Conservation (phyloP, 2,329 filamentous ascomycete genomes). For the Pyrenochaeta sp. region DNA sequence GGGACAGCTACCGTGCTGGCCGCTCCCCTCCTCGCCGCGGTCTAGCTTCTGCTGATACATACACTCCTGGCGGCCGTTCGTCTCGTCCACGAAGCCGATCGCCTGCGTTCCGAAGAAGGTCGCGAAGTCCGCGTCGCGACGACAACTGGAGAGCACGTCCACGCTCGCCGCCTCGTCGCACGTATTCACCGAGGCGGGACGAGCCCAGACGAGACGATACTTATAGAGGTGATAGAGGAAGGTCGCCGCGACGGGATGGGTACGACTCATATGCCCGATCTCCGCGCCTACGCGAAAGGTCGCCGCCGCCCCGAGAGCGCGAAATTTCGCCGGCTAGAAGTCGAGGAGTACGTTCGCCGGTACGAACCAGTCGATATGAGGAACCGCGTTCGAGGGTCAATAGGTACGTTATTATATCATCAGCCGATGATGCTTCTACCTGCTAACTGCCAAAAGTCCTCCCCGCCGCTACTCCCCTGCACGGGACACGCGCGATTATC, state of each 20-base stretch:
- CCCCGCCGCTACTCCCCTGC: conserved; percentile 54
- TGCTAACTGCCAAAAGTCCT: conserved; percentile 32
- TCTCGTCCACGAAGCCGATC: conserved; percentile 51
- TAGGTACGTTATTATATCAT: conserved; percentile 32
- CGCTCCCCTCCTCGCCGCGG: conserved; percentile 48
- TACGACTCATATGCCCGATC: conserved; percentile 52
- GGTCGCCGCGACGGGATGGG: conserved; percentile 53
- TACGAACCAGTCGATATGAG: conserved; percentile 54
- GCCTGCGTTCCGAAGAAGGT: conserved; percentile 50
- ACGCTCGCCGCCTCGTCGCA: conserved; percentile 59
- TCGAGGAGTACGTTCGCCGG: conserved; percentile 55
- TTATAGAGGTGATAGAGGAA: conserved; percentile 47
- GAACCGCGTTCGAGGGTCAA: conserved; percentile 52
- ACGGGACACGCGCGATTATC: conserved; percentile 56
- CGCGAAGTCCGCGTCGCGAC: conserved; percentile 51
- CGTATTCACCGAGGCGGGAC: conserved; percentile 50
- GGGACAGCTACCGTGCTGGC: conserved; percentile 48
- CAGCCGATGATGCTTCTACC: not conserved
- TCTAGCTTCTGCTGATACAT: conserved; percentile 51
- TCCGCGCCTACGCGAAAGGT: conserved; percentile 54
- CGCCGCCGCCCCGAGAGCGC: conserved; percentile 54
- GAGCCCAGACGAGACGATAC: conserved; percentile 20
- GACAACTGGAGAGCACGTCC: conserved; percentile 56
- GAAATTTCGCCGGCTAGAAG: conserved; percentile 59
- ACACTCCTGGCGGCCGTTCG: conserved; percentile 48